phyloP scores from a whole-genome alignment of 2,329 filamentous ascomycete genomes.

The Talaromyces sp. region DNA sequence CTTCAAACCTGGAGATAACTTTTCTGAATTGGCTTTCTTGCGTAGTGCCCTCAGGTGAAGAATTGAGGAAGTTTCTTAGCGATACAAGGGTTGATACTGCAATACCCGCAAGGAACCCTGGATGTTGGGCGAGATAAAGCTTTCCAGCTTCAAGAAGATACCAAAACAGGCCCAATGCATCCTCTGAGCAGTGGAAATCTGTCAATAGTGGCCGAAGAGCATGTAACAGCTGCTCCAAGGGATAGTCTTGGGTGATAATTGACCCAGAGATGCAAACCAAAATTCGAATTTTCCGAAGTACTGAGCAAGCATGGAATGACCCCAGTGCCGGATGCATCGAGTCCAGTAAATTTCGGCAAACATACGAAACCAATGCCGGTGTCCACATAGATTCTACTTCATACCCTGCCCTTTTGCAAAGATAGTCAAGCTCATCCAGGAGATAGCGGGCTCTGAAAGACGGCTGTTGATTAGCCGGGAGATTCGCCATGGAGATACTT shows the following conservation, averaged over 20 bases:
- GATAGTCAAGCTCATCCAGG: constrained; percentile 66
- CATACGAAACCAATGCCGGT: constrained; percentile 65
- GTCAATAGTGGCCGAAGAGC: constrained; percentile 73
- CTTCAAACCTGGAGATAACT: constrained; percentile 69
- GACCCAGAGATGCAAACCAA: constrained; percentile 73
- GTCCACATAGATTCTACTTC: constrained; percentile 68
- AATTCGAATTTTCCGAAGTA: constrained; percentile 80
- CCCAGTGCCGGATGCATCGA: constrained; percentile 79
- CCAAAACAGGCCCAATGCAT: constrained; percentile 79
- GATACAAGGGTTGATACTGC: constrained; percentile 75
- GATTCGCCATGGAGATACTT: constrained; percentile 58
- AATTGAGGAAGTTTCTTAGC: constrained; percentile 69
- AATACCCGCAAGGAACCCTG: constrained; percentile 77
- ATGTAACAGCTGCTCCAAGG: constrained; percentile 84
- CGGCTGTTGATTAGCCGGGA: constrained; percentile 81
- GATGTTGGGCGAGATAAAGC: constrained; percentile 58
- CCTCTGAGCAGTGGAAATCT: constrained; percentile 82
- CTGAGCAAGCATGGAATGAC: constrained; percentile 77
- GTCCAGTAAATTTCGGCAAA: constrained; percentile 73
- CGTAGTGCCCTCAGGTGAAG: constrained; percentile 71
- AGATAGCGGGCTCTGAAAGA: constrained; percentile 77
- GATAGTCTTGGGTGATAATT: constrained; percentile 71
- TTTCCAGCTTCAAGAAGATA: constrained; percentile 72
- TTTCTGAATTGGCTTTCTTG: constrained; percentile 77
- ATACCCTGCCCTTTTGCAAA: constrained; percentile 69